Evolutionary conservation across 257 asterid species (phyloP), one percentile per base, ranked within the genome.

Genomic region (Solanum appendiculatum): DNA sequence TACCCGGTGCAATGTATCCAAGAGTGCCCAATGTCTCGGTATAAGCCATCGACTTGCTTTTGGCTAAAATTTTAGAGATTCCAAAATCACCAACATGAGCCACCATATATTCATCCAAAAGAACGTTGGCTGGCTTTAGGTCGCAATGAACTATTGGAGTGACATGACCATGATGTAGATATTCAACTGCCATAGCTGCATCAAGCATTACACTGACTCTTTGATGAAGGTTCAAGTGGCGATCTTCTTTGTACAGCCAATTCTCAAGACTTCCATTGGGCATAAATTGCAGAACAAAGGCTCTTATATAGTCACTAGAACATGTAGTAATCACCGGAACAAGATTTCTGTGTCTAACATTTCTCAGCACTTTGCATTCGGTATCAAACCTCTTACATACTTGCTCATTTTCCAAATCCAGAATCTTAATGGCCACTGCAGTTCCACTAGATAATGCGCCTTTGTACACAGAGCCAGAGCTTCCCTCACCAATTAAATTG

Each of bases 1-100:
- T 89, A 90, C 92, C 93, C 87, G 91, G 93, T 18, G 93, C 92
- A 8, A 90, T 87, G 72, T 91, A 90, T 69, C 92, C 93, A 29
- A 91, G 82, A 16, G 93, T 90, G 15, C 90, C 93, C 12, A 91
- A 86, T 12, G 92, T 91, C 83, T 66, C 54, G 1, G 92, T 91
- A 9, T 73, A 89, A 5, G 77, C 83, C 18, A n/a, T 20, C n/a
- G 85, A 31, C 31, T 82, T 84, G n/a, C 78, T 87, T 46, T 29
- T 77, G 1, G 25, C 85, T 21, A 90, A 23, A 4, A 90, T 86
- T 83, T 91, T 90, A 0, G 93, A 83, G 74, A 91, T 91, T 18
- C 93, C 93, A 40, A 91, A 91, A 84, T 91, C 85, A 78, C 84
- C 15, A 9, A 78, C 63, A 44, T 78, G 25, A 3, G 84, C 84